A percentile compares a stretch with the other conserved stretches of the same genome.
Conservation (phyloP, 2,329 filamentous ascomycete genomes). For the Xylaria sp. region DNA sequence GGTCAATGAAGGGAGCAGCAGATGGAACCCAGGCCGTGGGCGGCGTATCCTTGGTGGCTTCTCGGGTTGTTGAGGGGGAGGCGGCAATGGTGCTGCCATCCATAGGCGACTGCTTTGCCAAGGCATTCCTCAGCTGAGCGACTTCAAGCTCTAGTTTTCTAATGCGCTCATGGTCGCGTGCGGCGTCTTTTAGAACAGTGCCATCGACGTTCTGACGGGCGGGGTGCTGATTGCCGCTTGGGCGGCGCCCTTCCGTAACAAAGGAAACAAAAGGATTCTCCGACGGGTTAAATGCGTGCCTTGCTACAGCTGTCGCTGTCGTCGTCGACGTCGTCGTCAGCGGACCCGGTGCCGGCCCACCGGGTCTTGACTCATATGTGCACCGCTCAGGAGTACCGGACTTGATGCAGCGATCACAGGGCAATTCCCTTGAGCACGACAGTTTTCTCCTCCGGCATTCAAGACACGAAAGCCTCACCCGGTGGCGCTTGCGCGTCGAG, state of each 20-base stretch:
- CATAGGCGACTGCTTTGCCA: conserved; percentile 60
- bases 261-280: conserved; percentile 57
- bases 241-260: conserved; percentile 49
- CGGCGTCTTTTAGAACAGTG: conserved; percentile 53
- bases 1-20: conserved; percentile 48
- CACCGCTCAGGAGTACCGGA: conserved; percentile 70
- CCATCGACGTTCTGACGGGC: conserved; percentile 50
- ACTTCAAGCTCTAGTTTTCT: conserved; percentile 69
- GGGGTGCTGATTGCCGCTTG: conserved; percentile 49
- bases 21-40: conserved; percentile 47
- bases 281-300: conserved; percentile 59
- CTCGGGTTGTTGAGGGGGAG: conserved; percentile 60
- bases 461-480: conserved; percentile 68
- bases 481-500: conserved; percentile 66
- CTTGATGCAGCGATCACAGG: conserved; percentile 71
- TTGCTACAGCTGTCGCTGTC: conserved; percentile 52
- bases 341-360: conserved; percentile 34
- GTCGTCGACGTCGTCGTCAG: conserved; percentile 2
- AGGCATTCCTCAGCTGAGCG: conserved; percentile 64
- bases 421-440: conserved; percentile 70
- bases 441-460: conserved; percentile 71
- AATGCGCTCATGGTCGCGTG: conserved; percentile 67
- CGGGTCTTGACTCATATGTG: conserved; percentile 65
- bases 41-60: conserved; percentile 53
- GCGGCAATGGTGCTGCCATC: conserved; percentile 64